A percentile compares a stretch with the other conserved stretches of the same genome.
Evolutionary conservation across 2,329 filamentous ascomycete species (phyloP).

Genomic region (Scytalidium lignicola): DNA sequence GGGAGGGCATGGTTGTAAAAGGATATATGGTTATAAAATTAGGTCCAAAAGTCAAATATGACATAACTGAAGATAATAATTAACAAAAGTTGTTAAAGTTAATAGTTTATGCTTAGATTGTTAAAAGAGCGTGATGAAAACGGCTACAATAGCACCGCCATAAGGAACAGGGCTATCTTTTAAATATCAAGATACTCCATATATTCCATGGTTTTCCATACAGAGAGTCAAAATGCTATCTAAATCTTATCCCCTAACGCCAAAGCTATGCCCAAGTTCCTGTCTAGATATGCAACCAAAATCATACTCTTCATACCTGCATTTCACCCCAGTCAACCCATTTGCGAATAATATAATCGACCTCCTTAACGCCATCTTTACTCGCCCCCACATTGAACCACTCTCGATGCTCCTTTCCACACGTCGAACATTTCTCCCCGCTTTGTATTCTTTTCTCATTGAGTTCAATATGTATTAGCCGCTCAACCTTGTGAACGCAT

Average conservation of each 20-base stretch:
- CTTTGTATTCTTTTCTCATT: constrained; percentile 50
- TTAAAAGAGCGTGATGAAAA: too few species aligned
- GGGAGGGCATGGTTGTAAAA: not conserved
- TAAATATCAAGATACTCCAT: too few species aligned
- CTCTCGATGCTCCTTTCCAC: constrained; percentile 81
- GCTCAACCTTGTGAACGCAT: constrained; percentile 81
- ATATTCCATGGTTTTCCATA: too few species aligned
- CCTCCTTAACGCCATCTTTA: constrained; percentile 60
- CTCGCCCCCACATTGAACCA: constrained; percentile 90
- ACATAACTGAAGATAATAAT: too few species aligned
- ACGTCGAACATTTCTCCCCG: constrained; percentile 61
- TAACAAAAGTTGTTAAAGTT: too few species aligned
- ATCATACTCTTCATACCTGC: not conserved
- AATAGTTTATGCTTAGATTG: too few species aligned
- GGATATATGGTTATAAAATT: not conserved
- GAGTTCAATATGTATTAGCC: constrained; percentile 88
- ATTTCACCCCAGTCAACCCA: constrained; percentile 70
- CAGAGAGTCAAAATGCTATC: not conserved
- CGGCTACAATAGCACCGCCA: too few species aligned
- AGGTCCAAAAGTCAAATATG: not conserved
- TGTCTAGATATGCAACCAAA: not conserved
- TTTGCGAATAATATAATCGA: constrained; percentile 70
- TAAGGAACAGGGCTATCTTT: too few species aligned
- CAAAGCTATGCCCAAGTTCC: not conserved
- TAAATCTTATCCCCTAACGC: not conserved